A percentile compares a stretch with the other conserved stretches of the same genome.
Evolutionary conservation across 768 basidiomycete genomes (phyloP).

Genomic region (Piloderma croceum): DNA sequence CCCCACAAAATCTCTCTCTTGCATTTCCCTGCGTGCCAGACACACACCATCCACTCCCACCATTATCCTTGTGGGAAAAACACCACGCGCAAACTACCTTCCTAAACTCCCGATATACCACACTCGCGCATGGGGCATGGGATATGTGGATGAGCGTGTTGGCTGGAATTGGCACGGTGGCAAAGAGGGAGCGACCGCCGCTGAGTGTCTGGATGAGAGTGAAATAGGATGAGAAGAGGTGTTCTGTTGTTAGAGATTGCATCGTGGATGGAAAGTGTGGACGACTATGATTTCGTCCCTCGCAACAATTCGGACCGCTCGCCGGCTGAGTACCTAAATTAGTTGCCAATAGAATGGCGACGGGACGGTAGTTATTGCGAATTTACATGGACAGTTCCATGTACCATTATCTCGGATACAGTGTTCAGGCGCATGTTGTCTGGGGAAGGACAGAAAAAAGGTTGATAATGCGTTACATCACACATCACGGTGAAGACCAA

Average conservation of each 20-base stretch:
- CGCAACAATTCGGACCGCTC: too few relatives aligned
- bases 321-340: too few relatives aligned
- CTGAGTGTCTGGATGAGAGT: slow-evolving; percentile 29
- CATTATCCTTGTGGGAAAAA: slow-evolving; percentile 55
- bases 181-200: slow-evolving; percentile 52
- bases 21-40: slow-evolving; percentile 31
- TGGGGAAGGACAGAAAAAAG: too few relatives aligned
- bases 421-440: too few relatives aligned
- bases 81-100: slow-evolving; percentile 65
- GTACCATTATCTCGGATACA: too few relatives aligned
- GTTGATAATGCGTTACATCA: too few relatives aligned
- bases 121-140: slow-evolving; percentile 47
- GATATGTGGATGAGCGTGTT: slow-evolving; percentile 41
- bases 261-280: neutral
- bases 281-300: too few relatives aligned
- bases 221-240: neutral
- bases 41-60: slow-evolving; percentile 44
- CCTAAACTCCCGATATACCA: slow-evolving; percentile 56
- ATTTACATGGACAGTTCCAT: too few relatives aligned
- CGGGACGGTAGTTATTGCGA: too few relatives aligned
- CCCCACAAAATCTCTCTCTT: slow-evolving; percentile 55
- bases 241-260: neutral
- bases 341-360: too few relatives aligned
- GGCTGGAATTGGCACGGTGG: slow-evolving; percentile 35
- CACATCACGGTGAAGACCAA: too few relatives aligned